A percentile compares a stretch with the other conserved stretches of the same genome.
phyloP scores from a whole-genome alignment of 2,329 filamentous ascomycete species.

The Albifimbria verrucaria region DNA sequence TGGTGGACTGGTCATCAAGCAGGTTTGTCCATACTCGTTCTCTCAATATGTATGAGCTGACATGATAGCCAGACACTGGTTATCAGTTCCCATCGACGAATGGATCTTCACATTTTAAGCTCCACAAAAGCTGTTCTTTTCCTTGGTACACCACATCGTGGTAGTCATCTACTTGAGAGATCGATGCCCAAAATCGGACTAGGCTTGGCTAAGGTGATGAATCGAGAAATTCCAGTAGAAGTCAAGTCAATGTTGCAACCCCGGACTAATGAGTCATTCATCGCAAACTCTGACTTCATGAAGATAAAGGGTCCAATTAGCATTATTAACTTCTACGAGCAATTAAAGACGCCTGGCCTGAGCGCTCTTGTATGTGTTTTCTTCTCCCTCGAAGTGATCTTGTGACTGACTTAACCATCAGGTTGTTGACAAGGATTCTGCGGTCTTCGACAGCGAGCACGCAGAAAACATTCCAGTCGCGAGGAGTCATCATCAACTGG shows the following conservation, averaged over 20 bases:
- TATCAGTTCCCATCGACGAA: neutral
- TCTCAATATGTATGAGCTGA: neutral
- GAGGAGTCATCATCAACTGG: conserved; percentile 8
- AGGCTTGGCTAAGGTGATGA: neutral
- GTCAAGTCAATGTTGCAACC: neutral
- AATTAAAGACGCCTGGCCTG: neutral
- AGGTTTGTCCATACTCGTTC: conserved; percentile 3
- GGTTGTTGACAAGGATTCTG: conserved; percentile 12
- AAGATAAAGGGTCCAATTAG: neutral
- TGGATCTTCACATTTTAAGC: neutral
- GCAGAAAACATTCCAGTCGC: conserved; percentile 10
- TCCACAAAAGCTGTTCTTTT: neutral
- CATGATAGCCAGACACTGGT: neutral
- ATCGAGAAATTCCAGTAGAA: neutral
- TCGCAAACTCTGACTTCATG: neutral
- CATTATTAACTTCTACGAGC: neutral
- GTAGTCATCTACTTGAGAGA: neutral
- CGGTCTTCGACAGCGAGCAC: conserved; percentile 8
- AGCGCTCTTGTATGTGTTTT: neutral
- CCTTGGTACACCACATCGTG: neutral
- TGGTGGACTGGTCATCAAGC: conserved; percentile 8
- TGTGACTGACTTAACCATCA: conserved; percentile 1
- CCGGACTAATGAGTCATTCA: neutral
- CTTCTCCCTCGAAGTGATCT: too few species aligned
- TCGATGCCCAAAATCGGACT: neutral